Evolutionary conservation across 306 rosid genomes (phyloP), one percentile per base, ranked within the genome.

Genomic region (Prunus campanulata): DNA sequence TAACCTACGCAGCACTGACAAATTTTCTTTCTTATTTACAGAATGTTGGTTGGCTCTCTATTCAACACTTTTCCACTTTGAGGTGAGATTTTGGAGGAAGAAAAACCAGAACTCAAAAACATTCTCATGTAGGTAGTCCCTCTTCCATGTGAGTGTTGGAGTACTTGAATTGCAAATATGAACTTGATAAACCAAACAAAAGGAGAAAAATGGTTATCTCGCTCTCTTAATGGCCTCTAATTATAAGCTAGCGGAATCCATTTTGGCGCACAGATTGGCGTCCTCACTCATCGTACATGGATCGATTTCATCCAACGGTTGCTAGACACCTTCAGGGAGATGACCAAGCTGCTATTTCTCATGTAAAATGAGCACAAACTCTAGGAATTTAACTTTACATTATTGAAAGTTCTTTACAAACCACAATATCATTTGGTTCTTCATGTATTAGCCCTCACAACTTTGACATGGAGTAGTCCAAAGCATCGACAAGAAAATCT

Each of bases 401-500:
- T 14, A 56, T 72, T 57, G n/a, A 39, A 55, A 61, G 42, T 75
- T 64, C 48, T 77, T 65, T 56, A 57, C 74, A 56, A n/a, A 12
- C 56, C 56, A 44, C 51, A 46, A 25, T 29, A 62, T 71, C 76
- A 48, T 70, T 56, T 39, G 52, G 72, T 49, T 81, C 78, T 42
- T 24, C 11, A 49, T 8, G 47, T 44, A 7, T 42, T 32, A 14
- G 64, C 68, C 65, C 73, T 90, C 84, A 90, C 85, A 95, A 78
- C 87, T 84, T 90, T 14, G 97, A 80, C 14, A 95, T 76, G 51
- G 95, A 66, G 75, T 88, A 85, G 80, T 92, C 98, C 92, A 90
- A 68, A 72, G 97, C 96, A 79, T 94, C 97, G 71, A 89, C 98
- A 57, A 95, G 86, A 87, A 90, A 92, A 88, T 92, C 98, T 90